Base-by-base conservation (phyloP, 2,329 filamentous ascomycete species). In the Colletotrichum siamense region DNA sequence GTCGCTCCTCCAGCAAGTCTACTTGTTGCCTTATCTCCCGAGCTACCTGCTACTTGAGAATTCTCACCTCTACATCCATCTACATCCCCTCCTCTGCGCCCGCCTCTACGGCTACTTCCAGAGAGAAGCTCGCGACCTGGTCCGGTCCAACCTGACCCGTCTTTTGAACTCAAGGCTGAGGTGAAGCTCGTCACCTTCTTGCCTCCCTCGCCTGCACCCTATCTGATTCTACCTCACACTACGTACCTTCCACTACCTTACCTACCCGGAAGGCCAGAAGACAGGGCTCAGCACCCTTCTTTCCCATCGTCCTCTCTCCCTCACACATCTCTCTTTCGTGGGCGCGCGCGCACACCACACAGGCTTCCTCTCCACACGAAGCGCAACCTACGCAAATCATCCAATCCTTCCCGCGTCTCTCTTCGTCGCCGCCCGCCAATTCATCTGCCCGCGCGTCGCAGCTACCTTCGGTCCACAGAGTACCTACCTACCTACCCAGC, bases 61-160 rank as follows among this genome's bases (percentile, higher is more conserved):
- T 34, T 68, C 65, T 68, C 49, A 28, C 57, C 57, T 70, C 68
- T 70, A 70, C 68, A 62, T 70, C 55, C 18, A 34, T 70, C 68
- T 70, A 70, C 68, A 15, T 69, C 12, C 62, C 22, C 22, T 22
- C 30, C 24, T 32, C 28, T 34, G 18, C 39, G 55, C 39, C 64
- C 39, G 64, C 36, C 36, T 32, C 64, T 28, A 36, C 62, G 62
- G 32, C 34, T 64, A 64, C 32, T 64, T 64, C 62, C 62, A 64
- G 62, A 63, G 30, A 63, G 62, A 64, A 55, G 13, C 49, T 55
- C 44, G 28, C 65, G 65, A 68, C 44, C 26, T 26, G n/a, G 30
- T 49, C 65, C 28, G 30, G 65, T 55, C 55, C 32, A 49, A 59
- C 32, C 67, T 15, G 34, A 44, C 32, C 34, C 39, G 39, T 49